Evolutionary conservation across 106 monocot genomes (phyloP).

Genomic region (Hemerocallis citrina): DNA sequence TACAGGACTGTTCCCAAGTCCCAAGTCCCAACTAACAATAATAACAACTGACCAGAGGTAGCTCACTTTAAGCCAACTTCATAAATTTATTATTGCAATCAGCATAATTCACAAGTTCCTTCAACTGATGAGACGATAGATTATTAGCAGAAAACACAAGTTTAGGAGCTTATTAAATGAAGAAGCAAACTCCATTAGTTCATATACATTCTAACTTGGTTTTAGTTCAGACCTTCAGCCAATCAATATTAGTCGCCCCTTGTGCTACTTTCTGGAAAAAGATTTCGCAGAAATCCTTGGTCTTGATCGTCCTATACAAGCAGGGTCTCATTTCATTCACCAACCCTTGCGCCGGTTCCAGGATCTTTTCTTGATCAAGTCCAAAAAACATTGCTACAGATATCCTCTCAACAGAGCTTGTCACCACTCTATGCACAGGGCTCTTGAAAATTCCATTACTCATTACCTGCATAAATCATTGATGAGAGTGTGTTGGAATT

Average conservation of each 20-base stretch:
- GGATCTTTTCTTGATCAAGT: constrained; percentile 10
- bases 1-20: too few relatives aligned
- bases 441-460: constrained; percentile 42
- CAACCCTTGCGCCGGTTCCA: constrained; percentile 24
- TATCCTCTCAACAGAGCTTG: constrained; percentile 22
- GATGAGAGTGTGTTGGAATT: too few relatives aligned
- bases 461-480: constrained; percentile 38
- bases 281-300: constrained; percentile 13
- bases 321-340: constrained; percentile 21
- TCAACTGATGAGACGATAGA: too few relatives aligned
- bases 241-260: constrained; percentile 25
- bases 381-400: constrained; percentile 37
- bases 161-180: too few relatives aligned
- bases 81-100: too few relatives aligned
- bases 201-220: too few relatives aligned
- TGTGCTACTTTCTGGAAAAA: constrained; percentile 15
- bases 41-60: too few relatives aligned
- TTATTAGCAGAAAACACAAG: too few relatives aligned
- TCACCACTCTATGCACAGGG: constrained; percentile 41
- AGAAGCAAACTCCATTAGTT: too few relatives aligned
- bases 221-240: constrained; percentile 14
- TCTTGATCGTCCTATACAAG: constrained; percentile 24
- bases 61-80: too few relatives aligned
- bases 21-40: too few relatives aligned
- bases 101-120: too few relatives aligned